A percentile compares a stretch with the other conserved stretches of the same genome.
Evolutionary conservation across 768 basidiomycete genomes (phyloP).

Genomic region (Lactarius hengduanensis): DNA sequence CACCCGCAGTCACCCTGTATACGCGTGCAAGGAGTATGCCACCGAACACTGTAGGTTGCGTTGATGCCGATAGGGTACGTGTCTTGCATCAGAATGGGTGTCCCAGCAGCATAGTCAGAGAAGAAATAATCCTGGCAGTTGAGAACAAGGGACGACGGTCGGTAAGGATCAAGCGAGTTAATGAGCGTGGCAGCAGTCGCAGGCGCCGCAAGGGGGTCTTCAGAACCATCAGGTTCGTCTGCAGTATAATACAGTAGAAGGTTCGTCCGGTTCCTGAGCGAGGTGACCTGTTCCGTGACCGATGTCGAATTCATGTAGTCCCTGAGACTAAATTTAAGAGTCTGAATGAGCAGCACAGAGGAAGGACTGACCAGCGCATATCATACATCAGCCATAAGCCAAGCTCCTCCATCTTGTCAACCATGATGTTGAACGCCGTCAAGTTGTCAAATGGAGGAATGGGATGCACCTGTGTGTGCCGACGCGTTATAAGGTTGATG

Average conservation of each 20-base stretch:
- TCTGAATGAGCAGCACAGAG: neutral
- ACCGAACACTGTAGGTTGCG: conserved; percentile 58
- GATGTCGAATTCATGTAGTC: conserved; percentile 63
- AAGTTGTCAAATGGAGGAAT: conserved; percentile 64
- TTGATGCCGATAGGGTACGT: conserved; percentile 57
- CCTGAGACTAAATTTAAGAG: conserved; percentile 30
- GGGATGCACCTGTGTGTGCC: conserved; percentile 55
- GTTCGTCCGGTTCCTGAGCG: conserved; percentile 63
- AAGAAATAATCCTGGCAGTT: conserved; percentile 66
- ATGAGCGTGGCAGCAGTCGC: conserved; percentile 46
- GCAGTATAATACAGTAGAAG: conserved; percentile 73
- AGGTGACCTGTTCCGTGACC: conserved; percentile 66
- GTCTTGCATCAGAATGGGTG: conserved; percentile 73
- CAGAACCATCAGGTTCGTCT: conserved; percentile 72
- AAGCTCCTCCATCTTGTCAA: conserved; percentile 71
- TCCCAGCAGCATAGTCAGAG: conserved; percentile 54
- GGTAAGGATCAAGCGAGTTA: conserved; percentile 52
- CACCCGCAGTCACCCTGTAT: conserved; percentile 76
- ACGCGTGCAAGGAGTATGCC: conserved; percentile 60
- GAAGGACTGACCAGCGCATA: conserved; percentile 55
- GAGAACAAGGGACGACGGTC: conserved; percentile 54
- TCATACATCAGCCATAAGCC: conserved; percentile 79
- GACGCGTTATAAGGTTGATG: neutral
- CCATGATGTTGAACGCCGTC: conserved; percentile 53
- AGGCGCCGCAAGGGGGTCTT: conserved; percentile 62